A percentile compares a stretch with the other conserved stretches of the same genome.
Evolutionary conservation across 192 early-diverging fungal genomes (phyloP).

Genomic region (Linnemannia elongata): DNA sequence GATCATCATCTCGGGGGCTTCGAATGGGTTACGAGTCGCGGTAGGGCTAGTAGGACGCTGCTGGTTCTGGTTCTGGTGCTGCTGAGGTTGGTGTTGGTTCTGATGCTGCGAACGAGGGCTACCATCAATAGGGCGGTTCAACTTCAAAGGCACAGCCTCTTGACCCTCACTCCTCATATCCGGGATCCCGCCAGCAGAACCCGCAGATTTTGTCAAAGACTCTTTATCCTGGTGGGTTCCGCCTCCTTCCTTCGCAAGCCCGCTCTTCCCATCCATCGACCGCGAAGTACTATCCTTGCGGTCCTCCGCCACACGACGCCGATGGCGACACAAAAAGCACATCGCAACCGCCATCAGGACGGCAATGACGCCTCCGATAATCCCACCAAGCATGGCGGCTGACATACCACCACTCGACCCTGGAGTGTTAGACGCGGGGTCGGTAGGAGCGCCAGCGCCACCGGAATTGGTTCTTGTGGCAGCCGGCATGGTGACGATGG

Average conservation of each 20-base stretch:
- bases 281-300: not conserved
- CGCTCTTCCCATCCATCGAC: slow-evolving; percentile 10
- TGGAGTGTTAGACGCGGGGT: not conserved
- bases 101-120: slow-evolving; percentile 15
- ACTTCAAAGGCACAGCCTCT: slow-evolving; percentile 18
- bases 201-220: slow-evolving; percentile 32
- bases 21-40: slow-evolving; percentile 27
- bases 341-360: slow-evolving; percentile 15
- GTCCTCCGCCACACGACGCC: slow-evolving; percentile 31
- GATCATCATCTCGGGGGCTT: slow-evolving; percentile 6
- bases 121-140: not conserved
- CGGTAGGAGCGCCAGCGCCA: not conserved
- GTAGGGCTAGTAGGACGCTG: slow-evolving; percentile 5
- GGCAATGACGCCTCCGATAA: slow-evolving; percentile 30
- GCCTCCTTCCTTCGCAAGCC: slow-evolving; percentile 18
- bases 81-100: slow-evolving; percentile 5
- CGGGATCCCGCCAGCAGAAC: slow-evolving; percentile 22
- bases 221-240: slow-evolving; percentile 31
- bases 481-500: not conserved
- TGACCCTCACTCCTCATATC: slow-evolving; percentile 4
- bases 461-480: not conserved
- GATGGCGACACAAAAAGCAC: slow-evolving; percentile 33
- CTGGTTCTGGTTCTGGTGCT: slow-evolving; percentile 10
- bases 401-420: slow-evolving; percentile 20
- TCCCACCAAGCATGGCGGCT: slow-evolving; percentile 14